phyloP scores from a whole-genome alignment of 208 protist genomes.

The Leishmania arabica region DNA sequence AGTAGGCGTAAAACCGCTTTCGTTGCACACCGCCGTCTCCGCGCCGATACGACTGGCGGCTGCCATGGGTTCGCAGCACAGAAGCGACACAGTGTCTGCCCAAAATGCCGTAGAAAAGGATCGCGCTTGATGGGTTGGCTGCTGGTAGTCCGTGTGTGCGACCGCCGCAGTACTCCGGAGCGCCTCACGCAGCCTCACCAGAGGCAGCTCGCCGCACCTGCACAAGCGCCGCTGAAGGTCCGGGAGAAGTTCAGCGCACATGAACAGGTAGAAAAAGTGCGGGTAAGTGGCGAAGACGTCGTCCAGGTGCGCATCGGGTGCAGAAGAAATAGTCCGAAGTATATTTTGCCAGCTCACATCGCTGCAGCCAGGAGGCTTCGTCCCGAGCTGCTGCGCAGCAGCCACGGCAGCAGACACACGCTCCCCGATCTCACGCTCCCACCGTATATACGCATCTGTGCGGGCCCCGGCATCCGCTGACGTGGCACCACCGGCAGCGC shows the following conservation, averaged over 20 bases:
- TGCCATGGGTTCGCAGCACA: neutral
- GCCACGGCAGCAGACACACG: slow-evolving; percentile 3
- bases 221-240: neutral
- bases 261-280: slow-evolving; percentile 22
- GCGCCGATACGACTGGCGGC: neutral
- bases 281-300: slow-evolving; percentile 13
- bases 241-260: slow-evolving; percentile 15
- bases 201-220: neutral
- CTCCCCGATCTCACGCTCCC: slow-evolving; percentile 12
- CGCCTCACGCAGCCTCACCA: slow-evolving; percentile 8
- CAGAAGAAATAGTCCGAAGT: neutral
- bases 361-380: neutral
- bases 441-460: slow-evolving; percentile 9
- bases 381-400: neutral
- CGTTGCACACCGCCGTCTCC: neutral
- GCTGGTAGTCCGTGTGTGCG: neutral
- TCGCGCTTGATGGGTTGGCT: neutral
- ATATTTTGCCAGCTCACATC: neutral
- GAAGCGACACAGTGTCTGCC: neutral
- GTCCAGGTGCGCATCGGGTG: neutral
- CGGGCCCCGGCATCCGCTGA: slow-evolving; percentile 9
- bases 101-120: neutral
- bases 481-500: neutral
- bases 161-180: neutral
- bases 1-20: neutral